Evolutionary conservation across 768 basidiomycete species (phyloP), one percentile per base, ranked within the genome.

Genomic region (Leccinum uliginosum): DNA sequence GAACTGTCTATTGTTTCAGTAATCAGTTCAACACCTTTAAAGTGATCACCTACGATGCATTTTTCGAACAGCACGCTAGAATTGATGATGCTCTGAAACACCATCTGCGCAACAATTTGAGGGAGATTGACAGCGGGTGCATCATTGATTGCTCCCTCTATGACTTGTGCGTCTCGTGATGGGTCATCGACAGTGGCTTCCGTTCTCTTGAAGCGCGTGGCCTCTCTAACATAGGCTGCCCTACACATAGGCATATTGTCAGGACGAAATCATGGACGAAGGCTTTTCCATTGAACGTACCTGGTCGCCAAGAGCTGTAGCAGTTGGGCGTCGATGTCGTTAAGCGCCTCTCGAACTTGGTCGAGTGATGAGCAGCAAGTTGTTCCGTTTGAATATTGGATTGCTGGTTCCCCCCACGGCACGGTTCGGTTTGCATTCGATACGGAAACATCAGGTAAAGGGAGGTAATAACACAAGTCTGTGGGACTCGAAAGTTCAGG

Each of bases 291-390:
- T 5, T 21, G 5, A n/a, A 8, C 17, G 19, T 53, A 64, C 67
- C 61, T 68, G 19, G 43, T 50, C 12, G 63, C 60, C 50, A 68
- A 44, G 32, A 69, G 51, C 26, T 57, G 55, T 47, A 69, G 21
- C 4, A 69, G 19, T 30, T 65, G 53, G 2, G 57, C 56, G 30
- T 68, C 65, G 21, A 68, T 53, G 5, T 47, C 44, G 21, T 69
- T 44, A 15, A 68, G 55, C 9, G 61, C 59, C 8, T 6, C 7
- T 30, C 57, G 60, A 19, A 69, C 59, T 40, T 65, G 52, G 23
- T 61, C 55, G n/a, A 68, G 54, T 3, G 65, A 69, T 9, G 65
- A 57, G 40, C 67, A 69, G 19, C 65, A 68, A 12, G 59, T 68
- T 5, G 67, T 65, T 29, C 67, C 65, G 26, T 67, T 62, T 26